Percentiles rank a stretch among this genome's conserved stretches.
Conservation (phyloP, 257 asterid genomes). For the Solanum clarkiae region DNA sequence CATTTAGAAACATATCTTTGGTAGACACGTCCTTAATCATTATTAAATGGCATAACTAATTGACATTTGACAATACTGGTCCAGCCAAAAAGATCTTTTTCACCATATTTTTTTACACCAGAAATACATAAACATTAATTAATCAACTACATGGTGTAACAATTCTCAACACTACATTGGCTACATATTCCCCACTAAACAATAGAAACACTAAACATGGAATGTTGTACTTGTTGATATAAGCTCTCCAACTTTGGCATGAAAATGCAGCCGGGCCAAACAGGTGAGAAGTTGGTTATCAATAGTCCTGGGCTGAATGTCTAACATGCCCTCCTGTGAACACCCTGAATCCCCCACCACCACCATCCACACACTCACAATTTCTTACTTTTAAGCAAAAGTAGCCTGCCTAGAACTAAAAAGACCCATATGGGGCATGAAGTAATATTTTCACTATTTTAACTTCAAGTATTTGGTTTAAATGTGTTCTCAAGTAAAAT, state of each 20-base stretch:
- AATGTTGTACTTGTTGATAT: background rate
- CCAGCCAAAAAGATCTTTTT: background rate
- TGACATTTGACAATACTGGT: background rate
- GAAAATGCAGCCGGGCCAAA: background rate
- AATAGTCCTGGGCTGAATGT: background rate
- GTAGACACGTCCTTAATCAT: background rate
- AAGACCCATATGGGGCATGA: background rate
- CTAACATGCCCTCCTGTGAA: background rate
- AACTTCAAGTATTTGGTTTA: background rate
- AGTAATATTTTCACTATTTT: background rate
- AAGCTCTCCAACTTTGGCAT: background rate
- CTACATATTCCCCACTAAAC: background rate
- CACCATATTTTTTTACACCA: background rate
- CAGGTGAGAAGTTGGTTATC: background rate
- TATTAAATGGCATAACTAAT: background rate
- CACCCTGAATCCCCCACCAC: background rate
- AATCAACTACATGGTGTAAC: background rate
- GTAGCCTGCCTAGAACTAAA: background rate
- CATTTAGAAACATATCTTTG: background rate
- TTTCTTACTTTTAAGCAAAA: background rate
- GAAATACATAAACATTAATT: background rate
- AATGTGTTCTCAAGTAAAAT: background rate
- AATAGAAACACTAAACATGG: background rate
- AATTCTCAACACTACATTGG: background rate
- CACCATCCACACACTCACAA: background rate